These are phyloP conservation scores for Novymonas esmeraldas DNA, from an alignment of 208 protist genomes.

Conservation along the genomic window DNA sequence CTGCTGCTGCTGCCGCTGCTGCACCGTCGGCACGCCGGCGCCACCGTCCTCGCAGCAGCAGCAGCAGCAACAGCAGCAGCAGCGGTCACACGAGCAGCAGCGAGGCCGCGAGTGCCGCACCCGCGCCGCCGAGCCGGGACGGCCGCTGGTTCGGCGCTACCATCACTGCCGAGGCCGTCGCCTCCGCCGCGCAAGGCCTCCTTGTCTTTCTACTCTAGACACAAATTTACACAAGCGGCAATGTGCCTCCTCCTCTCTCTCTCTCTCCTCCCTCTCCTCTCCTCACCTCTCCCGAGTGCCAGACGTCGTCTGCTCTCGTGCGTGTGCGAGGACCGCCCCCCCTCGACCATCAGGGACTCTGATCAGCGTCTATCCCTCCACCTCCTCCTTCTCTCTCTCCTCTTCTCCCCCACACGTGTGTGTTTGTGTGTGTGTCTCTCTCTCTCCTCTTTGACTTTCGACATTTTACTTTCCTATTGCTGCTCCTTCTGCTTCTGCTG, in stretches of 20 bases:
- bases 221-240: background rate
- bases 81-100: too few species aligned
- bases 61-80: constrained; percentile 2
- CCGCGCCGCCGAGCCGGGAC: background rate
- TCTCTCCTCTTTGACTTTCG: background rate
- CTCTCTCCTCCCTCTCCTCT: background rate
- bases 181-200: constrained; percentile 21
- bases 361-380: background rate
- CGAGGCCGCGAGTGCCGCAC: too few species aligned
- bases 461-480: background rate
- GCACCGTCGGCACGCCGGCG: background rate
- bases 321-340: too few species aligned
- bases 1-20: background rate
- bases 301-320: too few species aligned
- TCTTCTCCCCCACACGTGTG: background rate
- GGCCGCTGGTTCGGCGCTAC: background rate
- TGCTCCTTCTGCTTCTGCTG: background rate
- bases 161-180: constrained; percentile 31
- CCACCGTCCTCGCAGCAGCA: background rate
- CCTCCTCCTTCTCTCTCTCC: background rate
- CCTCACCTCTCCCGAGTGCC: background rate
- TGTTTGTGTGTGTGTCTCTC: background rate
- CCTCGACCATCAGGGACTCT: background rate
- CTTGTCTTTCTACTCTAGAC: constrained; percentile 25
- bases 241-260: background rate